phyloP scores from a whole-genome alignment of 2,329 filamentous ascomycete genomes.

The Pyrenochaeta sp. region DNA sequence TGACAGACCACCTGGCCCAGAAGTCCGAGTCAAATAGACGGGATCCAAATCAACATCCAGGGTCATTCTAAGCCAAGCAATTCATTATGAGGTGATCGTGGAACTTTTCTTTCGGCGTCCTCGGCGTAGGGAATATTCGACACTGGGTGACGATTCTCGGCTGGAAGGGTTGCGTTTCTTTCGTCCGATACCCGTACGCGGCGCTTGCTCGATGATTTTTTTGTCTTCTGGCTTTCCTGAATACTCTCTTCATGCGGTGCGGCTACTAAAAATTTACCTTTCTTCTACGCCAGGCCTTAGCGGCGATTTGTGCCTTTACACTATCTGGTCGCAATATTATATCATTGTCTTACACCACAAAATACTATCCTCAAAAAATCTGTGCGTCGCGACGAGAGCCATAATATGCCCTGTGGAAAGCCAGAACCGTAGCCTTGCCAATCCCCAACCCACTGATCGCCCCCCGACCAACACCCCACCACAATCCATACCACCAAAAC shows the following conservation, averaged over 20 bases:
- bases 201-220: not conserved
- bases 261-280: not conserved
- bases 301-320: not conserved
- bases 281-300: not conserved
- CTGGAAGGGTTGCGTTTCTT: not conserved
- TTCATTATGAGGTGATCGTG: not conserved
- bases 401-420: too few species aligned
- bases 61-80: not conserved
- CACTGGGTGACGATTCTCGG: not conserved
- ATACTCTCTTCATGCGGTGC: not conserved
- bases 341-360: not conserved
- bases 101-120: not conserved
- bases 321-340: too few species aligned
- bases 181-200: constrained; percentile 4
- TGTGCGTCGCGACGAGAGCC: too few species aligned
- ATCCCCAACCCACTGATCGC: too few species aligned
- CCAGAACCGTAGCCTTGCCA: too few species aligned
- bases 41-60: not conserved
- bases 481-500: too few species aligned
- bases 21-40: constrained; percentile 12
- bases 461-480: not conserved
- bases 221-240: not conserved
- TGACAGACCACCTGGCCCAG: constrained; percentile 31
- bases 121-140: not conserved
- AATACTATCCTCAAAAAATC: too few species aligned